These are phyloP conservation scores for Pilatotrama ljubarskyi DNA, from an alignment of 768 basidiomycete species.

Conservation along the genomic window DNA sequence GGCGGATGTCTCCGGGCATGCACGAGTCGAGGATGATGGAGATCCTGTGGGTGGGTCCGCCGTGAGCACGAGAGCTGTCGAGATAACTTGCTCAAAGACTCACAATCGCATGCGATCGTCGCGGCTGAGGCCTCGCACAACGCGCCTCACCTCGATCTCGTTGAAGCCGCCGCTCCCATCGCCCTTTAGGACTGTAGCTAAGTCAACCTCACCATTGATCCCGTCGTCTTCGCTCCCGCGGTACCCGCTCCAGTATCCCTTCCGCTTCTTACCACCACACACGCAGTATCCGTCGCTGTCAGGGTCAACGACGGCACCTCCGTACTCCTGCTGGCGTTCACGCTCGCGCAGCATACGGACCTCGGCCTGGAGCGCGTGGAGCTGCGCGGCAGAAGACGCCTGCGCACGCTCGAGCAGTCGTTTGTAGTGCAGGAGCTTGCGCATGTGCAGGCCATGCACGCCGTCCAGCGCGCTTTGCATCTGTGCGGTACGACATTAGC, in stretches of 20 bases:
- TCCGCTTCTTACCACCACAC: conserved; percentile 63
- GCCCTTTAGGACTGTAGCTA: conserved; percentile 49
- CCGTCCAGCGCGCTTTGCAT: conserved; percentile 45
- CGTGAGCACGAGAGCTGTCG: not conserved
- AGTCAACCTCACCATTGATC: conserved; percentile 47
- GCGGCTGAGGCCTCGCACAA: conserved; percentile 57
- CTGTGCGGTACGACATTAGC: conserved; percentile 30
- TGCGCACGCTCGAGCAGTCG: conserved; percentile 81
- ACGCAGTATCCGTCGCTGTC: conserved; percentile 38
- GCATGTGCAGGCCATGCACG: conserved; percentile 43
- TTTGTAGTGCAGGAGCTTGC: conserved; percentile 72
- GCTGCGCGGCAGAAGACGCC: conserved; percentile 73
- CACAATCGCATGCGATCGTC: conserved; percentile 76
- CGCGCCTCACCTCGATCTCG: conserved; percentile 69
- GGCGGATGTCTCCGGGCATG: conserved; percentile 80
- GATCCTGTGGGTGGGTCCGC: conserved; percentile 41
- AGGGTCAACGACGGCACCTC: conserved; percentile 18
- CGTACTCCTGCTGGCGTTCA: conserved; percentile 32
- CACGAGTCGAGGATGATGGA: conserved; percentile 67
- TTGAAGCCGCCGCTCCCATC: conserved; percentile 57
- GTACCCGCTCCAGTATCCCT: conserved; percentile 76
- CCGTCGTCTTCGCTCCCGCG: conserved; percentile 50
- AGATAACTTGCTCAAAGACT: conserved; percentile 35
- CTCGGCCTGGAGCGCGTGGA: conserved; percentile 86
- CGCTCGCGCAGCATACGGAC: conserved; percentile 61